Percentiles rank a stretch among this genome's conserved stretches.
These are phyloP conservation scores for Mucor sp. DNA, from an alignment of 371 early-diverging fungal genomes.

Conservation along the genomic window DNA sequence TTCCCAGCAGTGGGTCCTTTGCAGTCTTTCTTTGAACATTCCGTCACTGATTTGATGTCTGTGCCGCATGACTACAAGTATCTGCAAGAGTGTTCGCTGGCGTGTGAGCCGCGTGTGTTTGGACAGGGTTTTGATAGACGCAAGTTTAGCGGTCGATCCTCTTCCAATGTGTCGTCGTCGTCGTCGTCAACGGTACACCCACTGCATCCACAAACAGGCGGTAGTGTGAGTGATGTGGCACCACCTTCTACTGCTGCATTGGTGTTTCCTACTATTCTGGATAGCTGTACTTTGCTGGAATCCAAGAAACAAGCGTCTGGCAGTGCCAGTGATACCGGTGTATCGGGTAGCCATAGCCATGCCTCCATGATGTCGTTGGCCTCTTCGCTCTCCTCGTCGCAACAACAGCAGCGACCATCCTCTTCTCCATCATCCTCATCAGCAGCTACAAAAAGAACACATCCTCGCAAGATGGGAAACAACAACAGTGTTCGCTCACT, in stretches of 20 bases:
- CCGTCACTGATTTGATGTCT: slow-evolving; percentile 39
- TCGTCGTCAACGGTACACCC: not conserved
- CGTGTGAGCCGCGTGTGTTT: slow-evolving; percentile 61
- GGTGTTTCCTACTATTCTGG: slow-evolving; percentile 47
- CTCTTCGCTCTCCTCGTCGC: not conserved
- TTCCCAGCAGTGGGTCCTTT: slow-evolving; percentile 28
- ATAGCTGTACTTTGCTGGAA: slow-evolving; percentile 41
- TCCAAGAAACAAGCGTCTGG: not conserved
- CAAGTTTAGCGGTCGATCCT: not conserved
- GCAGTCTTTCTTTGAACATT: slow-evolving; percentile 47
- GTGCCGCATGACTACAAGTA: slow-evolving; percentile 49
- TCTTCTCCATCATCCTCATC: not conserved
- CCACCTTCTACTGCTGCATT: slow-evolving; percentile 38
- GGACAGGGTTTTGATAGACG: slow-evolving; percentile 48
- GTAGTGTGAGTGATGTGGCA: slow-evolving; percentile 15
- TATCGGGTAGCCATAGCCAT: not conserved
- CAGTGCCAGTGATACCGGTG: not conserved
- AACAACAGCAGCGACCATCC: not conserved
- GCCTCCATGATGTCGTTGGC: not conserved
- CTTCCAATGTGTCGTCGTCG: no score
- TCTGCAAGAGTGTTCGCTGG: slow-evolving; percentile 56
- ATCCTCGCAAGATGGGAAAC: slow-evolving; percentile 7
- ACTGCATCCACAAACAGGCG: not conserved
- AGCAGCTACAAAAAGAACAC: not conserved
- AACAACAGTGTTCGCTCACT: slow-evolving; percentile 19